Base-by-base conservation (phyloP, 2,329 filamentous ascomycete genomes). In the Stemphylium vesicarium region DNA sequence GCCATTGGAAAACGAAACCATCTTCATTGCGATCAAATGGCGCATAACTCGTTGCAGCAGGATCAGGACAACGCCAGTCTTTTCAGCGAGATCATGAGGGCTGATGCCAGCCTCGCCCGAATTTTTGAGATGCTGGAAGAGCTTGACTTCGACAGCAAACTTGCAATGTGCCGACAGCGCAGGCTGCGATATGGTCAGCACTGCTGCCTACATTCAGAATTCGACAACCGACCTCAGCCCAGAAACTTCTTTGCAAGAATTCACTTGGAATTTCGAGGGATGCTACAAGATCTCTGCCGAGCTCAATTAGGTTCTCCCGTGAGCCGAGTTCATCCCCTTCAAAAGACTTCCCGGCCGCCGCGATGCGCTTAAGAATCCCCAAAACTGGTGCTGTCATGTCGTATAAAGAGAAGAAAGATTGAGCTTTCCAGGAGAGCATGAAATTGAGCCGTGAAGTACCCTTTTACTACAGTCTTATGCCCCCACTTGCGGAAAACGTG, bases 1-100 rank as follows among this genome's bases (percentile, higher is more conserved):
- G 9, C 65, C 62, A 9, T 62, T 58, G 12, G 20, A 55, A 44
- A 69, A 69, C 9, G 60, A 60, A 24, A 78, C 52, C 3, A 77
- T 40, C 40, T 78, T 69, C 71, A 76, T 79, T 2, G 76, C 73
- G 4, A 73, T 70, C 1, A 78, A 68, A 41, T 78, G 76, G 45
- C 71, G 73, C n/a, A 72, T 60, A 6, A 73, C 68, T 12, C 76
- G 71, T 62, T 69, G 44, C 5, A 67, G 62, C 10, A 77, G 53
- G 12, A 57, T 22, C 4, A 55, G 36, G 44, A 76, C 61, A 3
- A 75, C 65, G 2, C 65, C 63, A 4, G 69, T 67, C 47, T 73
- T 75, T 5, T 60, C 37, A 0, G 75, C 66, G 11, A 78, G 53
- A 2, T 62, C 63, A 3, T 56, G 48, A 1, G 63, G 41, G 20